A percentile compares a stretch with the other conserved stretches of the same genome.
Evolutionary conservation across 495 filamentous ascomycete species (phyloP).

Genomic region (Articulospora tetracladia): DNA sequence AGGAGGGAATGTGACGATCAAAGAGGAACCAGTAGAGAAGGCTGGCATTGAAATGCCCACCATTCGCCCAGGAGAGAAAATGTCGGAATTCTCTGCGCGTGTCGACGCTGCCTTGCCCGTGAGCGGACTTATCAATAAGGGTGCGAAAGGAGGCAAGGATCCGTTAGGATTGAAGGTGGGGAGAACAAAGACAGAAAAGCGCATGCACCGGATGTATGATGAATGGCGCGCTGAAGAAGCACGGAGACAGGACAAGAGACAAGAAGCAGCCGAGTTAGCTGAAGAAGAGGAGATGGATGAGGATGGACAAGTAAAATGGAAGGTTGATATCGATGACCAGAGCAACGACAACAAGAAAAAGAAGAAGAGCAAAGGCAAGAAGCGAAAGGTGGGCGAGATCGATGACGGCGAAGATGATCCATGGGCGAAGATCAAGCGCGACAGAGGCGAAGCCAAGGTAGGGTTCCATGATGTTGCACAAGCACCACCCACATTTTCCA

Average conservation of each 20-base stretch:
- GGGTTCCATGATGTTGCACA: constrained; percentile 74
- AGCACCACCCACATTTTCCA: constrained; percentile 74
- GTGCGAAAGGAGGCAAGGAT: constrained; percentile 42
- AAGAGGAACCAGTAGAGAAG: constrained; percentile 17
- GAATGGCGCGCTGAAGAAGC: constrained; percentile 71
- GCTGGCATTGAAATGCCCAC: constrained; percentile 42
- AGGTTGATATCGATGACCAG: constrained; percentile 37
- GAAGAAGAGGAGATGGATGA: constrained; percentile 65
- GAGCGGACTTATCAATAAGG: constrained; percentile 53
- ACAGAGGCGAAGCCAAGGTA: constrained; percentile 52
- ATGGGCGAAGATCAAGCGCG: constrained; percentile 69
- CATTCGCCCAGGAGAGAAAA: constrained; percentile 76
- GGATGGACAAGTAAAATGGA: constrained; percentile 53
- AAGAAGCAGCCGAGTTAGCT: constrained; percentile 57
- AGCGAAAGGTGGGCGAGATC: constrained; percentile 31
- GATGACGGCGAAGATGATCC: constrained; percentile 65
- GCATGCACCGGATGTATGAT: constrained; percentile 73
- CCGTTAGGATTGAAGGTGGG: constrained; percentile 51
- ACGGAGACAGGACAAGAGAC: constrained; percentile 49
- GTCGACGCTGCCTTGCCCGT: constrained; percentile 86
- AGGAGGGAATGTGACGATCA: constrained; percentile 1
- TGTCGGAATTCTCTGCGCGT: constrained; percentile 78
- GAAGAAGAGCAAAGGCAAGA: constrained; percentile 54
- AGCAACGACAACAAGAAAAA: constrained; percentile 4
- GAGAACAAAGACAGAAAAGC: constrained; percentile 74